Base-by-base conservation (phyloP, 345 rosid genomes). In the Moringa oleifera region DNA sequence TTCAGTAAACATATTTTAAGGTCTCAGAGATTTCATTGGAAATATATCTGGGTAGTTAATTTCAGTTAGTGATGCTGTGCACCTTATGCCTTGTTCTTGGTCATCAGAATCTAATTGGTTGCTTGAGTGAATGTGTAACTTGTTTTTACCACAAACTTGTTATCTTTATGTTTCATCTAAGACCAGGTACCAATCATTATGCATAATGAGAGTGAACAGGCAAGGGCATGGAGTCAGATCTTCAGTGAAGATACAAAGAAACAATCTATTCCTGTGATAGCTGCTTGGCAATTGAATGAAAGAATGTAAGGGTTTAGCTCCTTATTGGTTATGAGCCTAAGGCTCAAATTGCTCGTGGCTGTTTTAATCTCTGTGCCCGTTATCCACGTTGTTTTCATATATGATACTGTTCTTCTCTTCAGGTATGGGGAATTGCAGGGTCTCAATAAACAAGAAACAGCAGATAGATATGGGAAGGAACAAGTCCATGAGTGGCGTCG, bases 371-470 rank as follows among this genome's bases (percentile, higher is more conserved):
- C 50, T 0, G 22, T 41, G 47, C 47, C 47, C 1, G 17, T 41
- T 41, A 41, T 41, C 47, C 47, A 7, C 47, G 12, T 6, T 20
- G 25, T 3, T 41, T 28, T 61, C 20, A 21, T 45, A 10, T 19
- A 49, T 20, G 49, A 51, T 52, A 11, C 37, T 33, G 37, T 62
- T 65, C 19, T 23, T 61, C 18, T 67, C 52, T 51, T 23, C 70
- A 94, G 96, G 99, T 94, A 95, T 62, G 97, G 99, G 68, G 94
- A 95, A 73, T 69, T 95, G 36, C 97, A 91, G 59, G 99, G 99
- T 72, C 90, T 91, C 23, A 95, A 95, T 76, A 95, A 95, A 79
- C 79, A 89, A 67, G 97, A 91, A 79, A 95, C 99, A 1, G 95
- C 99, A 18, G 91, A 87, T 46, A 84, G 89, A 78, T 95, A 82